Percentiles rank a stretch among this genome's conserved stretches.
Conservation (phyloP, 305 asterid genomes). For the Fraxinus sp. region DNA sequence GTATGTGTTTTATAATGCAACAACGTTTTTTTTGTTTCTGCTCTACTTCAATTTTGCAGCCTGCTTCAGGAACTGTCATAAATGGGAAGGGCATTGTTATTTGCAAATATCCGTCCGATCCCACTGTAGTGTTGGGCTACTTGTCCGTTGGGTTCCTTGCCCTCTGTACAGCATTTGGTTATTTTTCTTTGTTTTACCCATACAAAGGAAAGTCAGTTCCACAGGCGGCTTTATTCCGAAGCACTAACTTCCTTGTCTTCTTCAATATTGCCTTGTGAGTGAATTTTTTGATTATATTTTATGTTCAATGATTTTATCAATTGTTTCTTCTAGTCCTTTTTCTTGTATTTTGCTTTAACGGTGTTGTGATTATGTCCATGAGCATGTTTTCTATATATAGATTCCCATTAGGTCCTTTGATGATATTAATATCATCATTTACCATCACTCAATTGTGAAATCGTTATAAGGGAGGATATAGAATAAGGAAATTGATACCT, state of each 20-base stretch:
- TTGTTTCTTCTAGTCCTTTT: not conserved
- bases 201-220: constrained; percentile 79
- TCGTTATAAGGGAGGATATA: not conserved
- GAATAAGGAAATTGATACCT: not conserved
- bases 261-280: constrained; percentile 73
- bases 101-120: constrained; percentile 73
- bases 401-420: not conserved
- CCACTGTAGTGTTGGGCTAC: constrained; percentile 55
- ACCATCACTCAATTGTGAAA: not conserved
- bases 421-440: not conserved
- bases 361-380: not conserved
- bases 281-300: constrained; percentile 11
- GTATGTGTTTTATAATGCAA: not conserved
- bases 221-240: constrained; percentile 55
- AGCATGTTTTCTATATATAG: too few species aligned
- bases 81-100: constrained; percentile 48
- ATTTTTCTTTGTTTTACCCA: constrained; percentile 53
- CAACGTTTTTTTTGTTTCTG: not conserved
- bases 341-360: not conserved
- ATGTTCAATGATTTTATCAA: not conserved
- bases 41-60: constrained; percentile 43
- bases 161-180: constrained; percentile 44
- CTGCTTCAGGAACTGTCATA: constrained; percentile 57
- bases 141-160: constrained; percentile 56
- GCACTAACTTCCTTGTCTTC: constrained; percentile 51